These are phyloP conservation scores for Vitis hybrid DNA, from an alignment of 177 flowering plant genomes.

Conservation along the genomic window DNA sequence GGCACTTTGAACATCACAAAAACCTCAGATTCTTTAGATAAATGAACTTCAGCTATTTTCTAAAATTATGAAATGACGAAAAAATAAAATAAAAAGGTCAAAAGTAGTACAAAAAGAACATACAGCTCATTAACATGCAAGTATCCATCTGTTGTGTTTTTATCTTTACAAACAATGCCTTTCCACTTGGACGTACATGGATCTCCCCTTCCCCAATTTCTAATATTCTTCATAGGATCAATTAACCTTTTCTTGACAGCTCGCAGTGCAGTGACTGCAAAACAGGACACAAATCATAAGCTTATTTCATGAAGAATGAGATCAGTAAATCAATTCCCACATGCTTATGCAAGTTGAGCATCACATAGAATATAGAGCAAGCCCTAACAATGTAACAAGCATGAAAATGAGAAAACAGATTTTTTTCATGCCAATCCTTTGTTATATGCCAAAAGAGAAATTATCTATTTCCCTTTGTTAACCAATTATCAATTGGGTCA, in stretches of 20 bases:
- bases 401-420: not conserved
- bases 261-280: conserved; percentile 57
- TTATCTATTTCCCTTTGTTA: no score
- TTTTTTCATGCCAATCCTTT: not conserved
- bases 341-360: not conserved
- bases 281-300: not conserved
- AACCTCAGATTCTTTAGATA: no score
- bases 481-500: no score
- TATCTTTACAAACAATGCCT: conserved; percentile 53
- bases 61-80: not conserved
- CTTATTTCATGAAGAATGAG: not conserved
- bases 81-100: not conserved
- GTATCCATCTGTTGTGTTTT: conserved; percentile 47
- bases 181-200: conserved; percentile 84
- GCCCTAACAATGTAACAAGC: not conserved
- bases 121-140: conserved; percentile 67
- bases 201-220: conserved; percentile 62
- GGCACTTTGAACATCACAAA: no score
- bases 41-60: not conserved
- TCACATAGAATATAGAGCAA: no score
- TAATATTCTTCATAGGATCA: conserved; percentile 53
- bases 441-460: no score
- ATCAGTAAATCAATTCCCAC: not conserved
- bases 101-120: conserved; percentile 9
- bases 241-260: conserved; percentile 42